These are phyloP conservation scores for Fomitopsis palustris DNA, from an alignment of 1,284 basidiomycete species.

Conservation along the genomic window DNA sequence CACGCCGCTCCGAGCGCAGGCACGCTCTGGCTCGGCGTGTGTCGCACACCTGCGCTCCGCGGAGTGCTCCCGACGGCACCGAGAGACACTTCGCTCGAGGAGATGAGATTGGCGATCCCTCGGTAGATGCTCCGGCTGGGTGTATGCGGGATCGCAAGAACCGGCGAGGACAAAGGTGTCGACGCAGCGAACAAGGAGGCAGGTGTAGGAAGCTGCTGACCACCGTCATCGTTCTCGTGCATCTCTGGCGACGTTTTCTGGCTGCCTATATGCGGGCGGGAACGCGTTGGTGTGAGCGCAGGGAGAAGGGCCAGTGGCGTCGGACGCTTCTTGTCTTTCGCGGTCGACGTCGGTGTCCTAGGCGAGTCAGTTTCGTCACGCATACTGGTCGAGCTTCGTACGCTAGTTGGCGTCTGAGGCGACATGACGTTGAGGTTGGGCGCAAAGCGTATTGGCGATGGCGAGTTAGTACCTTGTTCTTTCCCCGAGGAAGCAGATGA, in stretches of 20 bases:
- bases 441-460: conserved; percentile 2
- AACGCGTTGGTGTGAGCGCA: background rate
- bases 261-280: background rate
- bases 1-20: background rate
- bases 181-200: background rate
- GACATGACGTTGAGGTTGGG: background rate
- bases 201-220: background rate
- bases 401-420: background rate
- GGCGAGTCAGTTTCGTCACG: background rate
- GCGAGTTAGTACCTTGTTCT: background rate
- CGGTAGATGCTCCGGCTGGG: background rate
- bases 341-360: background rate
- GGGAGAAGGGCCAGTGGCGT: background rate
- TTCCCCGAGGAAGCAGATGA: background rate
- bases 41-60: background rate
- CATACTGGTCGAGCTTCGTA: background rate
- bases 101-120: background rate
- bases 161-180: conserved; percentile 1
- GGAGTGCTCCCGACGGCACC: conserved; percentile 22
- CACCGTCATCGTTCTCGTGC: background rate
- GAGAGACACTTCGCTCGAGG: background rate
- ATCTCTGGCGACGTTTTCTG: too few species aligned
- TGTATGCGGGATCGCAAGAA: conserved; percentile 4
- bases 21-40: background rate
- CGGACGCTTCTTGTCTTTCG: background rate